Evolutionary conservation across 768 basidiomycete genomes (phyloP).

Genomic region (Suillus sp.): DNA sequence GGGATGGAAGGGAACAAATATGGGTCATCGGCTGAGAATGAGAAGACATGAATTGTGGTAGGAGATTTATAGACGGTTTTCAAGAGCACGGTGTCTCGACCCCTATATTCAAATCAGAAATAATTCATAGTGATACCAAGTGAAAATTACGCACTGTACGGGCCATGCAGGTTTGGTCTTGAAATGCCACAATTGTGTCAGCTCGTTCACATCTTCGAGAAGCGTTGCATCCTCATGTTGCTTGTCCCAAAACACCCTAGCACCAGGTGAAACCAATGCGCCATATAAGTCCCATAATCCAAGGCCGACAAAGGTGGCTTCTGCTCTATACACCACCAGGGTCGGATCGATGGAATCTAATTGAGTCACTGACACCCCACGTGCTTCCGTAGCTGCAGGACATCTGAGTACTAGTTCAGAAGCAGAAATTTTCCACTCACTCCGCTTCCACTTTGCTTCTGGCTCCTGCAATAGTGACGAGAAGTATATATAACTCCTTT

Average conservation of each 20-base stretch:
- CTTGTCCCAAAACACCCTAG: slow-evolving; percentile 85
- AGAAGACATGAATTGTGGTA: slow-evolving; percentile 91
- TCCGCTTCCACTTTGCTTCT: slow-evolving; percentile 94
- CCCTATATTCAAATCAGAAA: slow-evolving; percentile 45
- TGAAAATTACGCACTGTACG: slow-evolving; percentile 63
- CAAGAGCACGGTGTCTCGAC: slow-evolving; percentile 86
- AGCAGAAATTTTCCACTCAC: slow-evolving; percentile 45
- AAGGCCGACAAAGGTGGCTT: slow-evolving; percentile 96
- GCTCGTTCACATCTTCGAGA: slow-evolving; percentile 86
- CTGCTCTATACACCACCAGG: slow-evolving; percentile 91
- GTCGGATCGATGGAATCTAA: slow-evolving; percentile 97
- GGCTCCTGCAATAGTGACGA: slow-evolving; percentile 96
- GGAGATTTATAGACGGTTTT: slow-evolving; percentile 98
- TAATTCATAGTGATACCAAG: slow-evolving; percentile 17
- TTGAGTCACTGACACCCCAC: slow-evolving; percentile 93
- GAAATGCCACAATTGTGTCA: slow-evolving; percentile 92
- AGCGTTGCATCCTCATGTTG: slow-evolving; percentile 83
- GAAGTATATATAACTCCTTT: slow-evolving; percentile 96
- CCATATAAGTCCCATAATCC: slow-evolving; percentile 94
- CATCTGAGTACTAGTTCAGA: slow-evolving; percentile 12
- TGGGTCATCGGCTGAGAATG: slow-evolving; percentile 90
- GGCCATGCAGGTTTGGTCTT: slow-evolving; percentile 94
- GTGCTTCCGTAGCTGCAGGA: slow-evolving; percentile 70
- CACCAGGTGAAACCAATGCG: slow-evolving; percentile 84
- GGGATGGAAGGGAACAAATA: slow-evolving; percentile 80